Percentiles rank a stretch among this genome's conserved stretches.
These are phyloP conservation scores for Rubus idaeus DNA, from an alignment of 306 rosid species.

Conservation along the genomic window DNA sequence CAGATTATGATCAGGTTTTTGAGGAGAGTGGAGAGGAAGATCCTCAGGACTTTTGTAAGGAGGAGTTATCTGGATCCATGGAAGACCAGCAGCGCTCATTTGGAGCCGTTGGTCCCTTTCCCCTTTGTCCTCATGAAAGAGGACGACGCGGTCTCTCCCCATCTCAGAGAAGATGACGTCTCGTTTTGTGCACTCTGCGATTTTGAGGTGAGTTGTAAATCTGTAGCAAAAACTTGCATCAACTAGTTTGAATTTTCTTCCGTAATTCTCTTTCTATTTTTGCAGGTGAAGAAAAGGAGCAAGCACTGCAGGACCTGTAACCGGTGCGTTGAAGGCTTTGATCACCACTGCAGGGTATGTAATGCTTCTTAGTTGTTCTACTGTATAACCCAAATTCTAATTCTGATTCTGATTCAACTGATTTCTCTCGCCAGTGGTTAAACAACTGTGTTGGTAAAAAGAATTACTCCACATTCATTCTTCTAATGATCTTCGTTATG, in stretches of 20 bases:
- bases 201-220: slow-evolving; percentile 49
- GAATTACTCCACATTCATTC: slow-evolving; percentile 88
- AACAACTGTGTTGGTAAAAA: slow-evolving; percentile 93
- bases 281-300: slow-evolving; percentile 76
- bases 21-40: slow-evolving; percentile 76
- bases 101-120: slow-evolving; percentile 80
- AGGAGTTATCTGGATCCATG: slow-evolving; percentile 78
- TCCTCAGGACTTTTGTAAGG: slow-evolving; percentile 71
- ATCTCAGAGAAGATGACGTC: slow-evolving; percentile 62
- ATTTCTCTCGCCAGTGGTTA: slow-evolving; percentile 65
- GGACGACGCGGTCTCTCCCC: slow-evolving; percentile 56
- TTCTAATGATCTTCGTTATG: slow-evolving; percentile 72
- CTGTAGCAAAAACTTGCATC: background rate
- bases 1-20: slow-evolving; percentile 71
- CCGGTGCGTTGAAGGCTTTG: slow-evolving; percentile 94
- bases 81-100: slow-evolving; percentile 41
- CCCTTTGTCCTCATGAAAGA: slow-evolving; percentile 67
- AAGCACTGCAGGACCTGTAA: slow-evolving; percentile 96
- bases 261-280: background rate
- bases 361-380: background rate
- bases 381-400: background rate
- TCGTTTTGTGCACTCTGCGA: slow-evolving; percentile 84
- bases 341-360: slow-evolving; percentile 94
- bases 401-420: background rate
- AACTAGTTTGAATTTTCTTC: background rate